These are phyloP conservation scores for Nigrospora oryzae DNA, from an alignment of 2,329 filamentous ascomycete genomes.

Conservation along the genomic window DNA sequence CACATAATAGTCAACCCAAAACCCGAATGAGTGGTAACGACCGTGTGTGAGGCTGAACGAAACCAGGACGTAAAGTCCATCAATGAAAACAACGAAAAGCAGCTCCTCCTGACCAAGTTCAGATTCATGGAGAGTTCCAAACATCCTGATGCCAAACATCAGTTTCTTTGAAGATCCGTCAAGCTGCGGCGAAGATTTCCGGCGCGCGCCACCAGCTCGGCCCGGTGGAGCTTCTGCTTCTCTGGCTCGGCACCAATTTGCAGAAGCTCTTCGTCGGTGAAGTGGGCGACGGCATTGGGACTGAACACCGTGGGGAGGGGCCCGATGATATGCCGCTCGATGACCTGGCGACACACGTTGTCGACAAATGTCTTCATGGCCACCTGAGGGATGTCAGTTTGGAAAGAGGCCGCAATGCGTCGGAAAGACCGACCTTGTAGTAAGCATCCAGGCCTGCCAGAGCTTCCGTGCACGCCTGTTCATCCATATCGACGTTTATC, in stretches of 20 bases:
- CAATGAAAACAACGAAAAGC: not conserved
- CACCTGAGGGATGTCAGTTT: slow-evolving; percentile 7
- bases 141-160: no score
- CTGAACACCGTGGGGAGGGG: slow-evolving; percentile 11
- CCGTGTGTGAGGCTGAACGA: not conserved
- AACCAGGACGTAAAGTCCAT: not conserved
- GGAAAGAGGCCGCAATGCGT: not conserved
- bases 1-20: no score
- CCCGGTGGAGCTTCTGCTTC: not conserved
- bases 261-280: not conserved
- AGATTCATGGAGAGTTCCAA: no score
- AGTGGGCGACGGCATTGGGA: not conserved
- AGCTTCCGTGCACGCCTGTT: not conserved
- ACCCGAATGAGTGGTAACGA: not conserved
- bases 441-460: not conserved
- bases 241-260: not conserved
- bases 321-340: slow-evolving; percentile 15
- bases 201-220: not conserved
- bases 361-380: slow-evolving; percentile 16
- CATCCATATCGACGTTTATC: not conserved
- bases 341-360: slow-evolving; percentile 16
- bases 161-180: no score
- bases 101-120: not conserved
- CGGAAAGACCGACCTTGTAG: not conserved
- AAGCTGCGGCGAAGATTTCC: no score